phyloP scores from a whole-genome alignment of 257 asterid genomes.

The Salvia splendens region DNA sequence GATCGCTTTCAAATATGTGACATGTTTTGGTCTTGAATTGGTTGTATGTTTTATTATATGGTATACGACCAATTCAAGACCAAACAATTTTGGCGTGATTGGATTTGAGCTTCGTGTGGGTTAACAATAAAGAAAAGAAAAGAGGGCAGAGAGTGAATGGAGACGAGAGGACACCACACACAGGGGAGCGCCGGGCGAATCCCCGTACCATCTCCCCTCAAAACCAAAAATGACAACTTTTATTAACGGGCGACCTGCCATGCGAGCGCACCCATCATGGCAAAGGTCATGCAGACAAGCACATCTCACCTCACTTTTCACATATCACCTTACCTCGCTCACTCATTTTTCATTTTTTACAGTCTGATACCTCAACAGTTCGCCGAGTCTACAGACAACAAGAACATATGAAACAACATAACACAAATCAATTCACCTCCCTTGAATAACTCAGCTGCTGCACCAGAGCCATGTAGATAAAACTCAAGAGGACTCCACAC shows the following conservation, averaged over 20 bases:
- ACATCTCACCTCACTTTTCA: background rate
- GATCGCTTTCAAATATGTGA: no score
- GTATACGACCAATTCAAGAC: background rate
- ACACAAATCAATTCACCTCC: slow-evolving; percentile 23
- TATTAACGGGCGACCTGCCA: slow-evolving; percentile 54
- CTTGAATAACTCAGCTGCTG: background rate
- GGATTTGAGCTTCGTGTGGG: background rate
- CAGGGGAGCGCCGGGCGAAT: slow-evolving; percentile 49
- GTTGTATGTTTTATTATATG: no score
- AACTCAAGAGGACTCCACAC: background rate
- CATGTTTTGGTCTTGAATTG: background rate
- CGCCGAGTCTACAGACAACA: background rate
- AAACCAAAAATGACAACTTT: slow-evolving; percentile 33
- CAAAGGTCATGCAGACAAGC: slow-evolving; percentile 46
- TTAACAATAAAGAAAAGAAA: no score
- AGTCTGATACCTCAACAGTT: background rate
- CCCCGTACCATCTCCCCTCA: slow-evolving; percentile 60
- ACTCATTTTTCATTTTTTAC: slow-evolving; percentile 26
- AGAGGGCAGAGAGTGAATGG: no score
- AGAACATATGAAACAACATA: background rate
- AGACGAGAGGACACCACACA: slow-evolving; percentile 34
- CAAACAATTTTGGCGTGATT: background rate
- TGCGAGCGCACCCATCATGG: slow-evolving; percentile 72
- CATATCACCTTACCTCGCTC: no score
- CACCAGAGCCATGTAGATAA: background rate